These are phyloP conservation scores for Picochlorum sp. DNA, from an alignment of 139 green algal species.

Conservation along the genomic window DNA sequence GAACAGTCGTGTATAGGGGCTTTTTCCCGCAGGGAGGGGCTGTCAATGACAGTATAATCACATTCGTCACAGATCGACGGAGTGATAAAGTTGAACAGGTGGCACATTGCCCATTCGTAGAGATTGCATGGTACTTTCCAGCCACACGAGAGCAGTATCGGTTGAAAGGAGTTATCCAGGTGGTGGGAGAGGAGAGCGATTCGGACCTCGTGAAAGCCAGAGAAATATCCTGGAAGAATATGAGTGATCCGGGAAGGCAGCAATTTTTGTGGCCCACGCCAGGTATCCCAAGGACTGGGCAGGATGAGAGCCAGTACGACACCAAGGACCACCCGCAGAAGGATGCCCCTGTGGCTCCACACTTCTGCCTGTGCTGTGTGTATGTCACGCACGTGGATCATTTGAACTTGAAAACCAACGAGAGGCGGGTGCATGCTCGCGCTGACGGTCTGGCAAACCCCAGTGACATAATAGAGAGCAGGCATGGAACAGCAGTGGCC, in stretches of 20 bases:
- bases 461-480: neutral
- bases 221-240: conserved; percentile 22
- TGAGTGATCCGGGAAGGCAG: conserved; percentile 22
- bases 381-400: conserved; percentile 27
- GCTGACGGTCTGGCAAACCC: neutral
- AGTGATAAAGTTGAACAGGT: conserved; percentile 46
- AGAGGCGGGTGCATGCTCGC: neutral
- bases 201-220: conserved; percentile 14
- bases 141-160: conserved; percentile 59
- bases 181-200: conserved; percentile 32
- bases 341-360: conserved; percentile 21
- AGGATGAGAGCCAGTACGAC: conserved; percentile 6
- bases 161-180: conserved; percentile 39
- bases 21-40: conserved; percentile 19
- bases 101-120: conserved; percentile 32
- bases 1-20: conserved; percentile 69
- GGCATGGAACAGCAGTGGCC: too few species aligned
- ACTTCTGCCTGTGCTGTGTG: conserved; percentile 31
- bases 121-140: conserved; percentile 74
- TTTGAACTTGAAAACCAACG: conserved; percentile 20
- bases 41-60: too few species aligned
- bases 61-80: conserved; percentile 46
- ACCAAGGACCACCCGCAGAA: neutral
- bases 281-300: conserved; percentile 6
- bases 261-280: conserved; percentile 37